Percentiles rank a stretch among this genome's conserved stretches.
phyloP scores from a whole-genome alignment of 495 filamentous ascomycete species.

The Talaromyces nanjingensis region DNA sequence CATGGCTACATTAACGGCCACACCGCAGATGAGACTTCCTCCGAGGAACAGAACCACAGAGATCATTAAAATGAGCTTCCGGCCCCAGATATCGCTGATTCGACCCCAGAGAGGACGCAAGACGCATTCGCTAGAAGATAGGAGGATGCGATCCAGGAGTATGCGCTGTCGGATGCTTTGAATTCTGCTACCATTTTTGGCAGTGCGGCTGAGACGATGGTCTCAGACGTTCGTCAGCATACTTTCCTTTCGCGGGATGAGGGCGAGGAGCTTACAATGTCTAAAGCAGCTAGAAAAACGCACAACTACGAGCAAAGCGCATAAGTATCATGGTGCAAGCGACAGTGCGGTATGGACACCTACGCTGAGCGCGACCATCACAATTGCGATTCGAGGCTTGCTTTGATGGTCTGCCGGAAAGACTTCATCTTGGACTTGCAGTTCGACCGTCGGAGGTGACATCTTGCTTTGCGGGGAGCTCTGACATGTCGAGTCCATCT shows the following conservation, averaged over 20 bases:
- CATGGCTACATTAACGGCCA: slow-evolving; percentile 25
- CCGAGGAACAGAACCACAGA: slow-evolving; percentile 24
- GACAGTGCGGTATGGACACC: slow-evolving; percentile 11
- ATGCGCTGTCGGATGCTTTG: slow-evolving; percentile 52
- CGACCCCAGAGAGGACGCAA: slow-evolving; percentile 38
- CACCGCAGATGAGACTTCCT: slow-evolving; percentile 32
- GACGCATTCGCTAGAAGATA: slow-evolving; percentile 43
- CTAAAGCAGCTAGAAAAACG: slow-evolving; percentile 45
- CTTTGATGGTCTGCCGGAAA: slow-evolving; percentile 38
- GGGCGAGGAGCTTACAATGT: slow-evolving; percentile 31
- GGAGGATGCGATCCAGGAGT: slow-evolving; percentile 48
- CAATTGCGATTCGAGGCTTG: slow-evolving; percentile 38
- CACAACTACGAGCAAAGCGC: slow-evolving; percentile 28
- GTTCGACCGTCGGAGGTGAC: neutral
- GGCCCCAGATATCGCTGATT: slow-evolving; percentile 40
- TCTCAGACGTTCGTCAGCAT: slow-evolving; percentile 23
- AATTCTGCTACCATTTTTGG: slow-evolving; percentile 59
- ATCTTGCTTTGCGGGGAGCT: neutral
- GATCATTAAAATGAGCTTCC: slow-evolving; percentile 24
- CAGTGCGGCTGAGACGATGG: slow-evolving; percentile 45
- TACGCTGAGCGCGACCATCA: slow-evolving; percentile 46
- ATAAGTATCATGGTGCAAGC: slow-evolving; percentile 9
- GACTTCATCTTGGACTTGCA: neutral
- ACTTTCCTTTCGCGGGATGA: neutral
- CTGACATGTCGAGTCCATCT: neutral